Conservation (phyloP, 1,284 basidiomycete genomes). For the Rhodotorula sp. region DNA sequence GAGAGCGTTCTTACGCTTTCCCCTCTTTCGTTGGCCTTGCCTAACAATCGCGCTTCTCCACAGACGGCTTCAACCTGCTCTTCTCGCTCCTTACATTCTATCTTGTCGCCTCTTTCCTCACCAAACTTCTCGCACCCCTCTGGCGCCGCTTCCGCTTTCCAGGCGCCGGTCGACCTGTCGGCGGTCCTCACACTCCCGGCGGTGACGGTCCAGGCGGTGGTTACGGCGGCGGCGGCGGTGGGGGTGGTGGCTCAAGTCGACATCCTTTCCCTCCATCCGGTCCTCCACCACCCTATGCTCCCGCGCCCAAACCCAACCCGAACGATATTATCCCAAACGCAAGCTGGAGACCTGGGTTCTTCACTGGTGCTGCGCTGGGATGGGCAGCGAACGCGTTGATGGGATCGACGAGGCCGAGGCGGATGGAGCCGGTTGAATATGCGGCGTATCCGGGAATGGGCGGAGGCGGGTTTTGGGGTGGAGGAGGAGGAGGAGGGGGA, state of each 20-base stretch:
- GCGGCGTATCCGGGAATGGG: slow-evolving; percentile 36
- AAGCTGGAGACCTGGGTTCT: slow-evolving; percentile 68
- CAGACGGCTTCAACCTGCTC: slow-evolving; percentile 22
- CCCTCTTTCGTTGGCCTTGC: slow-evolving; percentile 3
- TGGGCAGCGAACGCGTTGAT: slow-evolving; percentile 60
- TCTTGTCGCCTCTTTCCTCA: slow-evolving; percentile 58
- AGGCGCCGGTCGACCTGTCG: slow-evolving; percentile 1
- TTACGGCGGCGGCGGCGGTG: slow-evolving; percentile 55
- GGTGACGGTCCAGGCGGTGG: slow-evolving; percentile 44
- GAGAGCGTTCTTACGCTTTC: slow-evolving; percentile 6
- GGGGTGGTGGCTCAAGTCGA: slow-evolving; percentile 45
- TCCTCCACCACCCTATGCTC: slow-evolving; percentile 76
- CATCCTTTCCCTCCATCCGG: slow-evolving; percentile 32
- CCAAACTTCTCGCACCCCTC: slow-evolving; percentile 58
- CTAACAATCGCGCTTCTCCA: neutral
- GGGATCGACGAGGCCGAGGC: slow-evolving; percentile 36
- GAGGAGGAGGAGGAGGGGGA: slow-evolving; percentile 23
- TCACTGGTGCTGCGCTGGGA: slow-evolving; percentile 70
- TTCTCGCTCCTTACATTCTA: slow-evolving; percentile 50
- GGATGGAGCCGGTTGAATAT: slow-evolving; percentile 27
- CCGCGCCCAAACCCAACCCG: slow-evolving; percentile 47
- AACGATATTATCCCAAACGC: slow-evolving; percentile 21
- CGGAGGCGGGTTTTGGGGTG: slow-evolving; percentile 44
- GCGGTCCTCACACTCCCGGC: slow-evolving; percentile 24
- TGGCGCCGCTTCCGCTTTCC: slow-evolving; percentile 43